Conservation (phyloP, 192 early-diverging fungal species). For the Fimicolochytrium jonesii region DNA sequence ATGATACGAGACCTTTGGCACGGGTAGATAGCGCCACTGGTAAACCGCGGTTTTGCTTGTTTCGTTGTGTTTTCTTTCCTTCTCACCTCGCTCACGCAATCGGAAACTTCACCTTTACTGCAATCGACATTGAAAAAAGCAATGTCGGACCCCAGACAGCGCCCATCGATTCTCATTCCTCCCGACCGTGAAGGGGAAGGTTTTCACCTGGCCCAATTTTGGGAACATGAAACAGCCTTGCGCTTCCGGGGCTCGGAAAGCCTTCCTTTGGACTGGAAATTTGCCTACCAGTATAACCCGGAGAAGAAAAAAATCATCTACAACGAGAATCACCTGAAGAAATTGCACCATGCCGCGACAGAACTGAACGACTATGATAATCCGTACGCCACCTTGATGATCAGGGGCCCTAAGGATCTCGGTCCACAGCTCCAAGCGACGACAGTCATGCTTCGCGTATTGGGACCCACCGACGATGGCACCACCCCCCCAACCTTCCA, state of each 20-base stretch:
- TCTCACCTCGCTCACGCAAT: too few relatives aligned
- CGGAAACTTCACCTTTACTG: too few relatives aligned
- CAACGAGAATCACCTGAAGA: background rate
- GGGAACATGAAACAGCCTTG: conserved; percentile 2
- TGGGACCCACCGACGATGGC: background rate
- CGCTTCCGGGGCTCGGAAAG: background rate
- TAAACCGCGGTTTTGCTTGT: too few relatives aligned
- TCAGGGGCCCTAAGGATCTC: background rate
- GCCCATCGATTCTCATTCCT: too few relatives aligned
- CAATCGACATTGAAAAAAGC: too few relatives aligned
- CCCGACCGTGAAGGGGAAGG: background rate
- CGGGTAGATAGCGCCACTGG: too few relatives aligned
- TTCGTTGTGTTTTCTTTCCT: too few relatives aligned
- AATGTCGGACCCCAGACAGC: too few relatives aligned
- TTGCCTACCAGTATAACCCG: background rate
- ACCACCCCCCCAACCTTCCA: background rate
- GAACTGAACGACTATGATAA: background rate
- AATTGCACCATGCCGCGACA: background rate
- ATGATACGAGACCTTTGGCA: too few relatives aligned
- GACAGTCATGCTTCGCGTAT: background rate
- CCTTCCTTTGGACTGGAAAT: background rate
- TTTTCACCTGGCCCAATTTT: background rate
- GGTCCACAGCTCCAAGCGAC: background rate
- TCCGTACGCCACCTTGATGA: background rate
- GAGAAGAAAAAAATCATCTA: background rate